Evolutionary conservation across 2,329 filamentous ascomycete genomes (phyloP).

Genomic region (Colletotrichum brevisporum): DNA sequence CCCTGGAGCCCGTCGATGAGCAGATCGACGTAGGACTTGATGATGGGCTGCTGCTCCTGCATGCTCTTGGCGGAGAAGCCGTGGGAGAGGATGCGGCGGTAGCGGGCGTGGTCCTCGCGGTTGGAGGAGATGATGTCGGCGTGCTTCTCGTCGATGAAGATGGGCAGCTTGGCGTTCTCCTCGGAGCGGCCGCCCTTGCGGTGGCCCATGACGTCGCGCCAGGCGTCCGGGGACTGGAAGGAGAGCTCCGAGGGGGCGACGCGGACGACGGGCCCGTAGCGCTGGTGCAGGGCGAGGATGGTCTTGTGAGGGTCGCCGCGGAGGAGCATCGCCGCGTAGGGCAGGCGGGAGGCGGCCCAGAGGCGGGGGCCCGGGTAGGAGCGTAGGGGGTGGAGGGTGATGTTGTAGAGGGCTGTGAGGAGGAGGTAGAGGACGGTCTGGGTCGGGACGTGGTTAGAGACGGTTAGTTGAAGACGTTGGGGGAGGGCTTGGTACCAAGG

Average conservation of each 20-base stretch:
- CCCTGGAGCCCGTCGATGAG: slow-evolving; percentile 55
- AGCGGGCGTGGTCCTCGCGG: slow-evolving; percentile 32
- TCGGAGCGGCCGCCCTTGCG: slow-evolving; percentile 19
- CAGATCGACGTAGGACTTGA: slow-evolving; percentile 55
- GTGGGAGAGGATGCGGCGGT: slow-evolving; percentile 41
- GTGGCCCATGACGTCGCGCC: slow-evolving; percentile 57
- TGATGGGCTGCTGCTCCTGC: slow-evolving; percentile 45
- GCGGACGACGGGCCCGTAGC: slow-evolving; percentile 54
- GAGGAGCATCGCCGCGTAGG: slow-evolving; percentile 24
- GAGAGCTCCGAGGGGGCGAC: slow-evolving; percentile 56
- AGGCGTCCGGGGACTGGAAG: slow-evolving; percentile 52
- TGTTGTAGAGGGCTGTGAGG: slow-evolving; percentile 43
- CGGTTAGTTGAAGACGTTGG: not conserved
- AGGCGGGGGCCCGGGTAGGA: slow-evolving; percentile 49
- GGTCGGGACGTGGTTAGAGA: not conserved
- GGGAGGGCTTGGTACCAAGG: slow-evolving; percentile 11
- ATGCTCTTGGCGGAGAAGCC: slow-evolving; percentile 47
- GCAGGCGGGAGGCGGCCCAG: slow-evolving; percentile 33
- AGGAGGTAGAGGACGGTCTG: slow-evolving; percentile 28
- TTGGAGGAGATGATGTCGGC: slow-evolving; percentile 42
- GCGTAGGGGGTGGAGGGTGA: slow-evolving; percentile 50
- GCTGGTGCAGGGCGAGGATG: slow-evolving; percentile 45
- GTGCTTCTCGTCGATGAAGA: slow-evolving; percentile 4
- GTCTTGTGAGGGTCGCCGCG: slow-evolving; percentile 46
- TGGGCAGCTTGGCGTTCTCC: slow-evolving; percentile 31